phyloP scores from a whole-genome alignment of 805 yeast species.

The Zygotorulaspora danielsina region DNA sequence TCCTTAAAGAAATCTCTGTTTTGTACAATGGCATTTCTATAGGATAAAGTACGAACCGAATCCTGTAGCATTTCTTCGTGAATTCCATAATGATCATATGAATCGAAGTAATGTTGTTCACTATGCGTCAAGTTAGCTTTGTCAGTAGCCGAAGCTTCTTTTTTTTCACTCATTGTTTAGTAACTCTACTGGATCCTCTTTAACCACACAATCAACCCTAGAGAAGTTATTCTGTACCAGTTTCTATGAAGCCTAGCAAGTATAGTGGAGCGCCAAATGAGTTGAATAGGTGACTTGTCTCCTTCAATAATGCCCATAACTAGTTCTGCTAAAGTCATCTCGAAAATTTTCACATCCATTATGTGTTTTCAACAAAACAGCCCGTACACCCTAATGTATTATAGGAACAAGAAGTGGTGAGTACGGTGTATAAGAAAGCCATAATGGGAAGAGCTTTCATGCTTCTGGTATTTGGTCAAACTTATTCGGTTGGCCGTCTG shows the following conservation, averaged over 20 bases:
- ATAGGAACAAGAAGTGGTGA: too few relatives aligned
- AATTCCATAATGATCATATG: constrained; percentile 95
- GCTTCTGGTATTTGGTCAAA: too few relatives aligned
- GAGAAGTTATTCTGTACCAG: too few relatives aligned
- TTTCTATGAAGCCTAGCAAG: not conserved
- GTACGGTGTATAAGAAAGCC: too few relatives aligned
- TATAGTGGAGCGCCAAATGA: constrained; percentile 1
- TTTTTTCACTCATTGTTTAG: constrained; percentile 14
- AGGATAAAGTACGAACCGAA: constrained; percentile 83
- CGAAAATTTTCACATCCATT: constrained; percentile 2
- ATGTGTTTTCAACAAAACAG: not conserved
- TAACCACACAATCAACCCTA: constrained; percentile 7
- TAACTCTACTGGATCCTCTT: constrained; percentile 6
- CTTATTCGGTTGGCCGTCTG: too few relatives aligned
- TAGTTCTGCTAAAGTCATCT: constrained; percentile 1
- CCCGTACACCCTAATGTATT: too few relatives aligned
- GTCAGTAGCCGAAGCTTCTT: constrained; percentile 57
- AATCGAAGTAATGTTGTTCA: constrained; percentile 91
- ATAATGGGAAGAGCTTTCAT: too few relatives aligned
- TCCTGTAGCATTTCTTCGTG: constrained; percentile 99
- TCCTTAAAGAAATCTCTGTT: constrained; percentile 86
- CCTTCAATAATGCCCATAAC: not conserved
- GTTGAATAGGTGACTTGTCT: not conserved
- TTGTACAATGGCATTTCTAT: constrained; percentile 86
- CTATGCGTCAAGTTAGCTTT: constrained; percentile 57